Conservation (phyloP, 1,284 basidiomycete species). For the Papiliotrema terrestris region DNA sequence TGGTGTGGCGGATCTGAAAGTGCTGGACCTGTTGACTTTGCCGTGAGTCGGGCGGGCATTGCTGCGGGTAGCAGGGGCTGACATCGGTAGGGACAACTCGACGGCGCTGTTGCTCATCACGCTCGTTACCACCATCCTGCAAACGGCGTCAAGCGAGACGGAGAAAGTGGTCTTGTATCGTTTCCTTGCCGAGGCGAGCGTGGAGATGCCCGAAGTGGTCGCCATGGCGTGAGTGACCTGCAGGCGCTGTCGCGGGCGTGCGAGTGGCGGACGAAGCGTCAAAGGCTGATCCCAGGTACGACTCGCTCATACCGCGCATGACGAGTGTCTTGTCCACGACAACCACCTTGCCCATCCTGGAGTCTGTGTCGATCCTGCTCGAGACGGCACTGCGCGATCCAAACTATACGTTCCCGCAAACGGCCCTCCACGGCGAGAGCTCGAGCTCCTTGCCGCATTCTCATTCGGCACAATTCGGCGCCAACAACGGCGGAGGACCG, state of each 20-base stretch:
- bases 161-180: constrained; percentile 78
- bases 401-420: constrained; percentile 31
- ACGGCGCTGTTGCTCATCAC: constrained; percentile 70
- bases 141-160: constrained; percentile 65
- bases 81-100: constrained; percentile 54
- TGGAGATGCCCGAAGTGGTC: constrained; percentile 68
- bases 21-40: constrained; percentile 49
- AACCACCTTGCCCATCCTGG: constrained; percentile 66
- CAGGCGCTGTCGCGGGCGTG: background rate
- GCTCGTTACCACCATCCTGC: constrained; percentile 71
- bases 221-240: constrained; percentile 61
- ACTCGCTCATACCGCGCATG: constrained; percentile 71
- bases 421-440: background rate
- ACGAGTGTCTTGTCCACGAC: constrained; percentile 71
- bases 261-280: background rate
- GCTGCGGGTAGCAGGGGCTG: background rate
- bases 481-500: background rate
- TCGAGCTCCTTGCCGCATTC: background rate
- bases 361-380: constrained; percentile 69
- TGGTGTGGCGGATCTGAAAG: constrained; percentile 53
- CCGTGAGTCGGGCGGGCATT: constrained; percentile 26
- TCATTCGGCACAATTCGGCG: background rate
- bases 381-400: constrained; percentile 38
- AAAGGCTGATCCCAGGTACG: constrained; percentile 58
- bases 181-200: constrained; percentile 70